A percentile compares a stretch with the other conserved stretches of the same genome.
Evolutionary conservation across 208 protist genomes (phyloP).

Genomic region (Wallacemonas sp.): DNA sequence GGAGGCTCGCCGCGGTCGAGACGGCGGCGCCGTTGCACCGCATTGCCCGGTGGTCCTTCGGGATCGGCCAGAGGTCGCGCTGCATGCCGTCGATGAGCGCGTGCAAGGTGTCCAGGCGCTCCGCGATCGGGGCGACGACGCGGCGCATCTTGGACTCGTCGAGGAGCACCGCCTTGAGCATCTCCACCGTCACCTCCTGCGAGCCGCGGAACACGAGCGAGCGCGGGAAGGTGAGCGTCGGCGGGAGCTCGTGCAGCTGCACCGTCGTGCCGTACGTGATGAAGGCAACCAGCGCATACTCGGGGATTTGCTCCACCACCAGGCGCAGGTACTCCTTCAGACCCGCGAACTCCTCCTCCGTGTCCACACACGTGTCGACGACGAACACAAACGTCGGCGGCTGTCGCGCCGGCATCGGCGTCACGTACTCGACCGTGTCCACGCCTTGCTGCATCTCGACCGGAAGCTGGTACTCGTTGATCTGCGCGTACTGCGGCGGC

Average conservation of each 20-base stretch:
- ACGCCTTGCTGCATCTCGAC: conserved; percentile 89
- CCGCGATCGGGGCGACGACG: conserved; percentile 82
- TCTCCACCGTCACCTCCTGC: conserved; percentile 68
- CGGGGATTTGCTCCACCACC: conserved; percentile 93
- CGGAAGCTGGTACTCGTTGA: conserved; percentile 89
- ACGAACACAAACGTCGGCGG: conserved; percentile 94
- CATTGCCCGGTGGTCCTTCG: conserved; percentile 89
- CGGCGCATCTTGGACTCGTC: conserved; percentile 28
- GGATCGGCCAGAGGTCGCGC: conserved; percentile 96
- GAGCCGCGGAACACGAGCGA: conserved; percentile 80
- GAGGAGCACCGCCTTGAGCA: conserved; percentile 47
- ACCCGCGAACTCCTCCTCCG: conserved; percentile 91
- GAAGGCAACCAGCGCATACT: conserved; percentile 93
- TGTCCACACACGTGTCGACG: conserved; percentile 97
- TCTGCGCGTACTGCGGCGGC: conserved; percentile 94
- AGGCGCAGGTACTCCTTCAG: conserved; percentile 94
- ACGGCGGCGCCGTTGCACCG: conserved; percentile 97
- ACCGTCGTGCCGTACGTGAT: conserved; percentile 98
- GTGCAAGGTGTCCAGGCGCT: conserved; percentile 68
- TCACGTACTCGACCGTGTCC: conserved; percentile 97
- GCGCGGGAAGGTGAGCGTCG: conserved; percentile 73
- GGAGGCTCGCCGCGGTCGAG: conserved; percentile 94
- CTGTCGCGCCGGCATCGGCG: conserved; percentile 42
- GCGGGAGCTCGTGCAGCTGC: conserved; percentile 82
- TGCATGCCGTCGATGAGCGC: conserved; percentile 95